phyloP scores from a whole-genome alignment of 2,329 filamentous ascomycete species.

The Didymella arachidicola region DNA sequence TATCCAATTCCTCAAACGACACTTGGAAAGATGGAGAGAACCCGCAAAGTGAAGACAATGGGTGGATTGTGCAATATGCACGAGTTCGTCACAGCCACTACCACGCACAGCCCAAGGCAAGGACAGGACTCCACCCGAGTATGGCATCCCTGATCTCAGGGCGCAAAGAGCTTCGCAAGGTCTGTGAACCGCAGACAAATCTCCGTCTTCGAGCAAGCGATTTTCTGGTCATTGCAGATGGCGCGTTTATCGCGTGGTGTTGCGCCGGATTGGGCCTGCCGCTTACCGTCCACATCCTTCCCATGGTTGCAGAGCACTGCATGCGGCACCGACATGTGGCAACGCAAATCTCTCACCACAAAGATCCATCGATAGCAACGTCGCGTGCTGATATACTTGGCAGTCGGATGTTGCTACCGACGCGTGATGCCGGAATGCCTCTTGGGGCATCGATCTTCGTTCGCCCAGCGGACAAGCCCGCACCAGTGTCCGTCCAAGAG shows the following conservation, averaged over 20 bases:
- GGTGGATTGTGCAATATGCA: no score
- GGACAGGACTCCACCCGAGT: no score
- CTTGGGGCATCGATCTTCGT: slow-evolving; percentile 14
- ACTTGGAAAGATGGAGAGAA: no score
- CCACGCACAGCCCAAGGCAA: no score
- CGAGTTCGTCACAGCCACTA: no score
- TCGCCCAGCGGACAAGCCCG: slow-evolving; percentile 17
- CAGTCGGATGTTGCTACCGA: slow-evolving; percentile 14
- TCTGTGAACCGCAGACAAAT: background rate
- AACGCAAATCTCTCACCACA: background rate
- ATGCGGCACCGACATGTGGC: slow-evolving; percentile 3
- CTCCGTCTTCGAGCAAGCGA: background rate
- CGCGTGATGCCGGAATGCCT: slow-evolving; percentile 18
- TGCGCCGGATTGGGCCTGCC: background rate
- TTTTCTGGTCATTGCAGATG: background rate
- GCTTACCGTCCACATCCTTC: background rate
- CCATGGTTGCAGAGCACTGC: background rate
- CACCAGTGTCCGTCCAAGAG: slow-evolving; percentile 17
- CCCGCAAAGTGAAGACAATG: no score
- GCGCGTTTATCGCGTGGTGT: slow-evolving; percentile 11
- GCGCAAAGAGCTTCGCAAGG: background rate
- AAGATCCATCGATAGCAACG: slow-evolving; percentile 1
- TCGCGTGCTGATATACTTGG: slow-evolving; percentile 13
- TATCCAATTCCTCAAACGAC: no score
- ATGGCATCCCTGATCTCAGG: background rate